These are phyloP conservation scores for Lyophyllum atratum DNA, from an alignment of 768 basidiomycete species.

Conservation along the genomic window DNA sequence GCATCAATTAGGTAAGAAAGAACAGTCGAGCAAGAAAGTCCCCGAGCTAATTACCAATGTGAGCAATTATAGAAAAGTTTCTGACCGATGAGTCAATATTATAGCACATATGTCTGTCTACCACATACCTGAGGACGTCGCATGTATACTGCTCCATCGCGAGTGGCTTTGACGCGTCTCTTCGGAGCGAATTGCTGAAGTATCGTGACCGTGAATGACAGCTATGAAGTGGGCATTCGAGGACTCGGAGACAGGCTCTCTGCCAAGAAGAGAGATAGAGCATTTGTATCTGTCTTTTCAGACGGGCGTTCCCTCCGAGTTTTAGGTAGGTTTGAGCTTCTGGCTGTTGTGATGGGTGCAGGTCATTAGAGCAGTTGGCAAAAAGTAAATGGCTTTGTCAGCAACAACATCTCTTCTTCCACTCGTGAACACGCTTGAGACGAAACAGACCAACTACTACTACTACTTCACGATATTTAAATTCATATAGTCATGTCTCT, in stretches of 20 bases:
- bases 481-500: constrained; percentile 47
- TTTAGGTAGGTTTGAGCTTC: background rate
- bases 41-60: constrained; percentile 64
- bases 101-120: background rate
- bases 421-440: too few species aligned
- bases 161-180: constrained; percentile 35
- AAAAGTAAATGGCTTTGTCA: constrained; percentile 10
- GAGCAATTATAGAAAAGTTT: constrained; percentile 96
- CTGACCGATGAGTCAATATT: constrained; percentile 34
- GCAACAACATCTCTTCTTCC: background rate
- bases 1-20: constrained; percentile 4
- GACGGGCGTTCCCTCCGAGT: background rate
- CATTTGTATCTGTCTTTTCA: constrained; percentile 2
- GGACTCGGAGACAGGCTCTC: constrained; percentile 26
- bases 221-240: constrained; percentile 14
- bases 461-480: background rate
- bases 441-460: too few species aligned
- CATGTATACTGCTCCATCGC: constrained; percentile 66
- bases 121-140: constrained; percentile 63
- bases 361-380: background rate
- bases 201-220: constrained; percentile 15
- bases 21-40: background rate
- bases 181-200: constrained; percentile 32
- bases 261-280: constrained; percentile 34
- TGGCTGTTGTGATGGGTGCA: background rate